These are phyloP conservation scores for Gynochthodes officinalis DNA, from an alignment of 257 asterid genomes.

Conservation along the genomic window DNA sequence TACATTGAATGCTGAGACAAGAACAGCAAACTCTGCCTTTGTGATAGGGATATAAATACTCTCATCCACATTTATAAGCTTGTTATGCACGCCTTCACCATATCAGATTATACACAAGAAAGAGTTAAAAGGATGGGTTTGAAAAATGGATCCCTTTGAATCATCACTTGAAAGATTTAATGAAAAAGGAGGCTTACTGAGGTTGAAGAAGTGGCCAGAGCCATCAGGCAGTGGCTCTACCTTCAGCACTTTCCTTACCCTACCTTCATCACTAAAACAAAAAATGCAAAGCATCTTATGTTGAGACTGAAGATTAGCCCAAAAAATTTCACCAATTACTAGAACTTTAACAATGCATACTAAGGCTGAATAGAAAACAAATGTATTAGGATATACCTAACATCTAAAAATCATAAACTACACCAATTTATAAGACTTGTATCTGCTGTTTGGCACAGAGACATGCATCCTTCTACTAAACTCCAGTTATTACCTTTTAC, in stretches of 20 bases:
- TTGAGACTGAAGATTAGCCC: conserved; percentile 1
- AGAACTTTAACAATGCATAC: background rate
- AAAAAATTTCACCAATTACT: background rate
- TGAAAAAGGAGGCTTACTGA: conserved; percentile 51
- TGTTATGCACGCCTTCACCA: conserved; percentile 88
- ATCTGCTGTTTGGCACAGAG: background rate
- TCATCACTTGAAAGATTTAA: background rate
- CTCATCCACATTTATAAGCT: conserved; percentile 76
- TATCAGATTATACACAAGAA: conserved; percentile 24
- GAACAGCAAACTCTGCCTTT: conserved; percentile 85
- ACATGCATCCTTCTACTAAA: background rate
- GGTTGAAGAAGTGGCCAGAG: conserved; percentile 95
- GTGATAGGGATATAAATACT: conserved; percentile 82
- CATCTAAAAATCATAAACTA: background rate
- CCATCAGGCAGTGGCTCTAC: conserved; percentile 99
- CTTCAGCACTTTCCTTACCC: conserved; percentile 88
- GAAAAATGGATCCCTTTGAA: background rate
- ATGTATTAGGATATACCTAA: background rate
- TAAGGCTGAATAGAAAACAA: background rate
- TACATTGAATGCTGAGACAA: conserved; percentile 74
- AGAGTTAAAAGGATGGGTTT: background rate
- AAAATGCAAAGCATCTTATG: conserved; percentile 15
- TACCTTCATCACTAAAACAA: conserved; percentile 85
- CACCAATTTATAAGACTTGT: background rate
- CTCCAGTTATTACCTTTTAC: conserved; percentile 56